These are phyloP conservation scores for Rugonectria rugulosa DNA, from an alignment of 2,329 filamentous ascomycete genomes.

Conservation along the genomic window DNA sequence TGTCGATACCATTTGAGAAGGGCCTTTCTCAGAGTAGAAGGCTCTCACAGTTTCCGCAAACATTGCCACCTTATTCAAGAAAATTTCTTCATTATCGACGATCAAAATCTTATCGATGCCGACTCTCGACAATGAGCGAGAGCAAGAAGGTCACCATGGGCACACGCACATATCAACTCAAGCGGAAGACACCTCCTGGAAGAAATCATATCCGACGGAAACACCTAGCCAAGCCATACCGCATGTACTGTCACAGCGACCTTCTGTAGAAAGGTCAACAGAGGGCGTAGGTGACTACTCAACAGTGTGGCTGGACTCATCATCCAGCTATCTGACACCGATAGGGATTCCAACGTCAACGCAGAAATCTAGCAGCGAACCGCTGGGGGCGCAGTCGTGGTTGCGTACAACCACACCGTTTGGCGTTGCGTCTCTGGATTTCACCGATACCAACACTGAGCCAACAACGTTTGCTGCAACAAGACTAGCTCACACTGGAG, in stretches of 20 bases:
- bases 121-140: background rate
- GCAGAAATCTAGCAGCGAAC: background rate
- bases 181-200: background rate
- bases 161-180: background rate
- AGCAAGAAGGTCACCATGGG: background rate
- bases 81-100: background rate
- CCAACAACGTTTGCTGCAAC: background rate
- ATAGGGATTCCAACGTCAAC: background rate
- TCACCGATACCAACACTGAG: conserved; percentile 2
- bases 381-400: background rate
- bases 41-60: background rate
- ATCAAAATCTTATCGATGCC: background rate
- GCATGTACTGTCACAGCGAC: background rate
- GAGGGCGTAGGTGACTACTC: background rate
- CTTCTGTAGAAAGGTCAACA: background rate
- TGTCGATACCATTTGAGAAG: conserved; percentile 19
- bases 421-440: background rate
- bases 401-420: background rate
- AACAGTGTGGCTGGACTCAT: background rate
- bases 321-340: background rate
- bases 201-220: background rate
- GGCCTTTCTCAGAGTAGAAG: background rate
- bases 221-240: background rate
- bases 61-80: background rate
- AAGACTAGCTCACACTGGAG: background rate